phyloP scores from a whole-genome alignment of 176 grass and related monocot genomes.

The Aegilops longissima region DNA sequence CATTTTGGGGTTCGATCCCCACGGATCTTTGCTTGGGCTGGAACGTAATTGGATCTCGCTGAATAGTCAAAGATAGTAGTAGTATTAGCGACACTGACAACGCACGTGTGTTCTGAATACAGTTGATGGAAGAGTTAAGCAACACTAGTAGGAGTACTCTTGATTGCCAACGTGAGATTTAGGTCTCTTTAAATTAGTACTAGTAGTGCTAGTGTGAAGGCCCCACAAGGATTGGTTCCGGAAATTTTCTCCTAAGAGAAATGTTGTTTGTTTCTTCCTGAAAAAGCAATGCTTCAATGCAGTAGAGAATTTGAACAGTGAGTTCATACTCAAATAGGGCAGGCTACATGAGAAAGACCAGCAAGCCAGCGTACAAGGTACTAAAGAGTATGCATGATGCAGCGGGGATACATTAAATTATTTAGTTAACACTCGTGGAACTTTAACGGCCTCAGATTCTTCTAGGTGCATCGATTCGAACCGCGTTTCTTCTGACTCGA shows the following conservation, averaged over 20 bases:
- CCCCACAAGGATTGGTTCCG: no score
- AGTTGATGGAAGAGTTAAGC: background rate
- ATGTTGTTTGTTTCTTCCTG: no score
- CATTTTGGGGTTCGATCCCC: no score
- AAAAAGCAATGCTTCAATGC: no score
- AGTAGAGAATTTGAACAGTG: no score
- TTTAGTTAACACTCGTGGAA: background rate
- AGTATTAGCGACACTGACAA: background rate
- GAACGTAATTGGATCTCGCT: background rate
- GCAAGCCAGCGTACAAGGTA: no score
- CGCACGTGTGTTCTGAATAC: background rate
- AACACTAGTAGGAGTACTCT: background rate
- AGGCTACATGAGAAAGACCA: no score
- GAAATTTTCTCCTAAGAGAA: background rate
- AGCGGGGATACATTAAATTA: no score
- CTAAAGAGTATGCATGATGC: no score
- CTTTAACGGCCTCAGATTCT: slow-evolving; percentile 28
- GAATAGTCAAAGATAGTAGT: background rate
- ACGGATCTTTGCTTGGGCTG: no score
- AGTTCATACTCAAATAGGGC: no score
- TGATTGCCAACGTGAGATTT: background rate
- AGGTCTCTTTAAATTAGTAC: background rate
- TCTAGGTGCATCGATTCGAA: background rate
- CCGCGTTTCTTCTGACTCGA: background rate
- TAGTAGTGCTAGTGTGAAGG: background rate